Percentiles rank a stretch among this genome's conserved stretches.
phyloP scores from a whole-genome alignment of 306 rosid species.

The Casuarina glauca region DNA sequence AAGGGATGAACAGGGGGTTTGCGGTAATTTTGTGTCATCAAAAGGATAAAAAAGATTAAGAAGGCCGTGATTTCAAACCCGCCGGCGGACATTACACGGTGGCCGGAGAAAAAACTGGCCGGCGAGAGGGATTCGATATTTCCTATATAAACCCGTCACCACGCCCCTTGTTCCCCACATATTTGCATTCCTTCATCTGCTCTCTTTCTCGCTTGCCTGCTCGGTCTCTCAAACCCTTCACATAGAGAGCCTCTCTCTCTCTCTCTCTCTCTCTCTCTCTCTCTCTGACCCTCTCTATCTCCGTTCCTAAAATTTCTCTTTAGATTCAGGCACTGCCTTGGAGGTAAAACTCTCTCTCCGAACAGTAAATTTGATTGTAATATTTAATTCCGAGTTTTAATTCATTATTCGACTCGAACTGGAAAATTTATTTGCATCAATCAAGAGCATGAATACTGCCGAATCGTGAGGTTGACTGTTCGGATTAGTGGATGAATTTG shows the following conservation, averaged over 20 bases:
- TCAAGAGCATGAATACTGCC: slow-evolving; percentile 30
- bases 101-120: slow-evolving; percentile 40
- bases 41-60: slow-evolving; percentile 1
- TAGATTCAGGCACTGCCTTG: slow-evolving; percentile 28
- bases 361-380: slow-evolving; percentile 24
- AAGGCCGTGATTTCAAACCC: background rate
- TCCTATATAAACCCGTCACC: slow-evolving; percentile 83
- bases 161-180: slow-evolving; percentile 51
- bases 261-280: slow-evolving; percentile 15
- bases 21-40: background rate
- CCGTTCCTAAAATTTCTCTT: background rate
- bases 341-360: slow-evolving; percentile 56
- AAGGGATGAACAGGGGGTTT: background rate
- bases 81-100: slow-evolving; percentile 40
- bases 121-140: slow-evolving; percentile 47
- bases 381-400: slow-evolving; percentile 5
- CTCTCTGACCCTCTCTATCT: background rate
- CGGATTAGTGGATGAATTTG: slow-evolving; percentile 38
- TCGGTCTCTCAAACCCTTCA: slow-evolving; percentile 33
- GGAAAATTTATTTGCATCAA: background rate
- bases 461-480: slow-evolving; percentile 46
- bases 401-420: background rate
- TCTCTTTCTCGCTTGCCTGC: slow-evolving; percentile 26
- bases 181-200: slow-evolving; percentile 30
- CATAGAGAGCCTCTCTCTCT: slow-evolving; percentile 34